Evolutionary conservation across 257 asterid genomes (phyloP).

Genomic region (Thymus mandschuricus): DNA sequence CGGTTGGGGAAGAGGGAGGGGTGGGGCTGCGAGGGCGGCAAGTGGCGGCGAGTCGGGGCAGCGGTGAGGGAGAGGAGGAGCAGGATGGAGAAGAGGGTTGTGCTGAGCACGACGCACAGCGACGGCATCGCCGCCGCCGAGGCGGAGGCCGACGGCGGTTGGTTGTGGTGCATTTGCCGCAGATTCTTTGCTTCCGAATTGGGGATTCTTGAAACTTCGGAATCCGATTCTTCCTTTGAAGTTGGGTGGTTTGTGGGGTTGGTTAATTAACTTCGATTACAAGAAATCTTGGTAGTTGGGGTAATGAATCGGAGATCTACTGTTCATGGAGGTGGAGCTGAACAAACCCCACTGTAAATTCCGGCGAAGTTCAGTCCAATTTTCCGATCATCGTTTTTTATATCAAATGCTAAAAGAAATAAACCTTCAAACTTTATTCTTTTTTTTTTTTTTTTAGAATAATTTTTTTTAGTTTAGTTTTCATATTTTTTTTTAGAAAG

Average conservation of each 20-base stretch:
- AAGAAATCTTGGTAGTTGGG: not conserved
- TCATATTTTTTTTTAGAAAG: no score
- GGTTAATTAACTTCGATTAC: not conserved
- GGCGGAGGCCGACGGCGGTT: conserved; percentile 31
- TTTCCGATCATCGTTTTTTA: not conserved
- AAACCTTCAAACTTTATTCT: no score
- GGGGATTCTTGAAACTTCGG: conserved; percentile 21
- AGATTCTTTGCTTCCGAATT: conserved; percentile 10
- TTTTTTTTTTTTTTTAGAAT: no score
- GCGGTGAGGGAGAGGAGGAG: conserved; percentile 55
- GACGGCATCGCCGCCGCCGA: conserved; percentile 29
- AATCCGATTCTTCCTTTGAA: conserved; percentile 22
- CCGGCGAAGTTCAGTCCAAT: not conserved
- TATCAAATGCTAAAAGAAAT: no score
- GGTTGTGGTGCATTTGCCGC: conserved; percentile 40
- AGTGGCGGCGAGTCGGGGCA: conserved; percentile 39
- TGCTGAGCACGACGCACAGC: conserved; percentile 51
- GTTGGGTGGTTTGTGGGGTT: no score
- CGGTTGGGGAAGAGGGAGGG: conserved; percentile 53
- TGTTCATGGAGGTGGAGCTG: not conserved
- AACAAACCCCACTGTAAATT: not conserved
- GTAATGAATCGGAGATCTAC: not conserved
- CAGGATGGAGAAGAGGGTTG: conserved; percentile 62
- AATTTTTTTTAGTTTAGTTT: no score
- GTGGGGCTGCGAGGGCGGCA: conserved; percentile 44